phyloP scores from a whole-genome alignment of 1,284 basidiomycete genomes.

The Apiotrichum sp. region DNA sequence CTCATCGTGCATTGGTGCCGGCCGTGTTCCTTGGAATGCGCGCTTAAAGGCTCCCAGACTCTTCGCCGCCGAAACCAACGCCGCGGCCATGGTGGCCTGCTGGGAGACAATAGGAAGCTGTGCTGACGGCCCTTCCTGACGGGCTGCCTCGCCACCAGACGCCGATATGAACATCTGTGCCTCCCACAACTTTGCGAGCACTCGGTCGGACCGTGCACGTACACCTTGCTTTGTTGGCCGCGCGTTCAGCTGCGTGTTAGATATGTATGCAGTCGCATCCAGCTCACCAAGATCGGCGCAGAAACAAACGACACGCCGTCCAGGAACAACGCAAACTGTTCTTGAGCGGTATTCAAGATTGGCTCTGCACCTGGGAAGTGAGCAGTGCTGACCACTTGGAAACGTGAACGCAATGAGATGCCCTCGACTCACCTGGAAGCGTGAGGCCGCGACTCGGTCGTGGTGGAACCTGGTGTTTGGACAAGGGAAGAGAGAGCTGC shows the following conservation, averaged over 20 bases:
- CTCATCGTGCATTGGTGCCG: conserved; percentile 1
- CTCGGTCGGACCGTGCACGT: conserved; percentile 12
- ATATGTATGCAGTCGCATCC: not conserved
- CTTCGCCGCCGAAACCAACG: conserved; percentile 9
- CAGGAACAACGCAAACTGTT: conserved; percentile 9
- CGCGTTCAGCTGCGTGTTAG: conserved; percentile 12
- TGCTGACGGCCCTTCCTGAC: not conserved
- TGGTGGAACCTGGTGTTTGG: no score
- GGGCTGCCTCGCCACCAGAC: not conserved
- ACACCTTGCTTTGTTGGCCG: conserved; percentile 11
- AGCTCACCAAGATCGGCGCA: conserved; percentile 9
- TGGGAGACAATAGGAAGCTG: not conserved
- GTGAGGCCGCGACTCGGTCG: no score
- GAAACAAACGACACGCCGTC: conserved; percentile 10
- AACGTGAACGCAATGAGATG: no score
- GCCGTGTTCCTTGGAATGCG: conserved; percentile 2
- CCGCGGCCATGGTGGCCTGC: conserved; percentile 5
- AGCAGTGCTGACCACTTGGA: no score
- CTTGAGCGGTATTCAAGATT: not conserved
- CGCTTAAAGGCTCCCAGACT: conserved; percentile 10
- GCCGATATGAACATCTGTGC: conserved; percentile 15
- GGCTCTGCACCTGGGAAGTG: not conserved
- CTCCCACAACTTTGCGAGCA: conserved; percentile 16
- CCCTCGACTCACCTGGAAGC: no score
- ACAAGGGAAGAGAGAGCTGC: not conserved